Evolutionary conservation across 2,329 filamentous ascomycete genomes (phyloP).

Genomic region (Aspergillus tubingensis): DNA sequence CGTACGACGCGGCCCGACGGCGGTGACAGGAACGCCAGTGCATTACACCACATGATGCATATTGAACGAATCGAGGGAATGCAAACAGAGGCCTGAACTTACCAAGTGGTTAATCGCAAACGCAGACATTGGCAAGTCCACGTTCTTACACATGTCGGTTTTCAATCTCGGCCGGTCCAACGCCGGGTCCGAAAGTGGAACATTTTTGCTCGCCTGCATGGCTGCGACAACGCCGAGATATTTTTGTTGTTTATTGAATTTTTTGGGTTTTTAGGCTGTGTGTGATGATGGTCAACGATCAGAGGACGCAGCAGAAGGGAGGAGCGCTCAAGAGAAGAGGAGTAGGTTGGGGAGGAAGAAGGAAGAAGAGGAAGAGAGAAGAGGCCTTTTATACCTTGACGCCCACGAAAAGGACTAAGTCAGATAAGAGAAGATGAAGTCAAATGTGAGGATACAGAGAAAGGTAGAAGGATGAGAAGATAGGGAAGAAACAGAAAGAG

Average conservation of each 20-base stretch:
- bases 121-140: constrained; percentile 27
- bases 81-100: constrained; percentile 16
- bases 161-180: constrained; percentile 20
- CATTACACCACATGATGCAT: neutral
- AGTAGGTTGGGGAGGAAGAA: neutral
- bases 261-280: neutral
- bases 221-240: neutral
- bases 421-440: neutral
- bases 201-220: constrained; percentile 8
- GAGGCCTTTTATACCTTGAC: neutral
- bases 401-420: neutral
- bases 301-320: neutral
- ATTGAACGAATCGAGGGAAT: neutral
- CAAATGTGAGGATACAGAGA: neutral
- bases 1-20: neutral
- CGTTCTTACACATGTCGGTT: constrained; percentile 27
- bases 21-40: neutral
- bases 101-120: constrained; percentile 28
- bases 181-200: constrained; percentile 21
- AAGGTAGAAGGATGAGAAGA: neutral
- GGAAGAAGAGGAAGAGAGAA: neutral
- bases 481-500: neutral
- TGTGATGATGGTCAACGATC: neutral
- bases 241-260: neutral
- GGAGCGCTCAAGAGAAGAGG: neutral